These are phyloP conservation scores for Castanopsis chinensis DNA, from an alignment of 306 rosid genomes.

Conservation along the genomic window DNA sequence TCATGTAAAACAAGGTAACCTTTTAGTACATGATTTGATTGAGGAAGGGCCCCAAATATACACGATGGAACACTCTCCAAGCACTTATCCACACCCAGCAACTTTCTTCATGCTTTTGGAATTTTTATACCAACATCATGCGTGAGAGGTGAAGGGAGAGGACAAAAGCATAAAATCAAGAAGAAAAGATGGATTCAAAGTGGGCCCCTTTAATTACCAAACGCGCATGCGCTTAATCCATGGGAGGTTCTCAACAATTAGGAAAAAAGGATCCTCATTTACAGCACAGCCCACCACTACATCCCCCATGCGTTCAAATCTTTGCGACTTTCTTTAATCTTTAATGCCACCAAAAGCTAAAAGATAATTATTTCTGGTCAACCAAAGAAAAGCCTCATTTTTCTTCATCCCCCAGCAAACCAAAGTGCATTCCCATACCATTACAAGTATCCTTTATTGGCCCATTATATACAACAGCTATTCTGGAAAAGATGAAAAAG, in stretches of 20 bases:
- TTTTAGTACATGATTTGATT: constrained; percentile 37
- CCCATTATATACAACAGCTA: constrained; percentile 43
- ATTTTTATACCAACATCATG: constrained; percentile 38
- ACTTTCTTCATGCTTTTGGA: constrained; percentile 50
- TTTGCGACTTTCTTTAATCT: constrained; percentile 41
- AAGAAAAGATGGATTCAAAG: constrained; percentile 44
- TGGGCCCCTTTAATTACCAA: constrained; percentile 62
- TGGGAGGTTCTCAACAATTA: constrained; percentile 45
- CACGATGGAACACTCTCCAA: constrained; percentile 51
- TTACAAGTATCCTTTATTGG: constrained; percentile 45
- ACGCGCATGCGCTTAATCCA: constrained; percentile 81
- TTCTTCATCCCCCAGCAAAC: constrained; percentile 31
- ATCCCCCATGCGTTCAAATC: constrained; percentile 50
- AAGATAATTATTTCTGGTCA: constrained; percentile 45
- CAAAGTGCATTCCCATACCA: constrained; percentile 33
- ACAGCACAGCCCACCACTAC: constrained; percentile 71
- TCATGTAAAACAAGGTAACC: constrained; percentile 59
- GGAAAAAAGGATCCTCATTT: constrained; percentile 56
- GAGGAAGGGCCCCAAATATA: constrained; percentile 40
- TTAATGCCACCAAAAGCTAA: constrained; percentile 53
- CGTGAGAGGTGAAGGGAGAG: constrained; percentile 39
- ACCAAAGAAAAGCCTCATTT: constrained; percentile 34
- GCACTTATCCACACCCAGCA: constrained; percentile 37
- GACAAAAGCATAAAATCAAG: constrained; percentile 49
- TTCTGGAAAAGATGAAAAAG: constrained; percentile 25